phyloP scores from a whole-genome alignment of 352 stramenopile genomes.

The Phytopythium mirpurense region DNA sequence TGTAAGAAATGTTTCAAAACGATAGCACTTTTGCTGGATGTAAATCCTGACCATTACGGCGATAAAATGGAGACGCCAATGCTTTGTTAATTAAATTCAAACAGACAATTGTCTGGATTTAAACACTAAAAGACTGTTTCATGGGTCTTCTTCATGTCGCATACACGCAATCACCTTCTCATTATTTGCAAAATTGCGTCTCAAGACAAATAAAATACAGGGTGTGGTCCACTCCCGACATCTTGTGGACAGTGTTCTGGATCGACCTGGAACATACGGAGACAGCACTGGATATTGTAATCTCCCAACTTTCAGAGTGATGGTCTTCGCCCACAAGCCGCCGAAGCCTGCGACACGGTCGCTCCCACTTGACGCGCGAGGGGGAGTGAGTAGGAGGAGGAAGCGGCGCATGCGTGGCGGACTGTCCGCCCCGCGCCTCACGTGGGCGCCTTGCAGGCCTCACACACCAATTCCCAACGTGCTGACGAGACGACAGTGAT shows the following conservation, averaged over 20 bases:
- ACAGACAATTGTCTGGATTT: no score
- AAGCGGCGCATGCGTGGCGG: neutral
- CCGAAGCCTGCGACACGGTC: conserved; percentile 1
- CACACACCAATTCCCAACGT: conserved; percentile 1
- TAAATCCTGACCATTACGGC: no score
- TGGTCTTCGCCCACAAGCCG: neutral
- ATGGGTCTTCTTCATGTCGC: neutral
- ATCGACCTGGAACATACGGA: conserved; percentile 3
- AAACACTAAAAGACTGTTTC: neutral
- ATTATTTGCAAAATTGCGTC: neutral
- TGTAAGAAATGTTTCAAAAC: no score
- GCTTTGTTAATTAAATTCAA: no score
- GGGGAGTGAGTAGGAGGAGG: neutral
- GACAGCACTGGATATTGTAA: conserved; percentile 6
- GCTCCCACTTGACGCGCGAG: neutral
- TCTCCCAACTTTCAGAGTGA: neutral
- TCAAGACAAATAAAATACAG: neutral
- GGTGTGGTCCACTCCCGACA: conserved; percentile 1
- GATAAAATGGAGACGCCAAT: no score
- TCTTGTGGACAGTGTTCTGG: neutral
- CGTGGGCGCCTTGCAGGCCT: neutral
- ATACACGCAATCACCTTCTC: neutral
- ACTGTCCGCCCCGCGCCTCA: neutral
- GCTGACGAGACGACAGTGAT: neutral
- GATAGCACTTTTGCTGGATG: no score